Evolutionary conservation across 768 basidiomycete genomes (phyloP), one percentile per base, ranked within the genome.

Genomic region (Lentinus brumalis): DNA sequence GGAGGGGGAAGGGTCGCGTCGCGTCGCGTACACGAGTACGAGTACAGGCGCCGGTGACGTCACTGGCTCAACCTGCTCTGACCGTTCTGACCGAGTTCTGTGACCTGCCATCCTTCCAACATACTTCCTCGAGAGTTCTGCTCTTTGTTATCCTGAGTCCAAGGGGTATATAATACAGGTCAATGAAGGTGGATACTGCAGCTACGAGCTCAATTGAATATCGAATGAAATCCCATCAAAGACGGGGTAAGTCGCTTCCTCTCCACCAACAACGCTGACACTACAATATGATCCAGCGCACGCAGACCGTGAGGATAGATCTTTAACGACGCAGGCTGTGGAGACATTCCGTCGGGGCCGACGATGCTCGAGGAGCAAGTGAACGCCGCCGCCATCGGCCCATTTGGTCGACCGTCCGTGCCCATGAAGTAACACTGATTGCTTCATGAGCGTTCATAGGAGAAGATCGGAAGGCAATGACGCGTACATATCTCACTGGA

Each of bases 201-300:
- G 50, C 4, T 32, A 29, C 18, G 7, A 3, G 31, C 18, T 63
- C 56, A 64, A 54, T 60, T 64, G 52, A 65, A 65, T 30, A 64
- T 53, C 5, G 55, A 26, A 9, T 57, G 57, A 35, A 54, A 44
- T 11, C 56, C 29, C 53, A 57, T 58, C 7, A 54, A 45, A 1
- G 44, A 53, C 12, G 72, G 70, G 47, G 66, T 67, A 18, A 74
- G 67, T n/a, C 73, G 58, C 47, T 61, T 68, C 10, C 75, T 71
- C 62, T 76, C 76, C n/a, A 74, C 32, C 42, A 76, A 71, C 35
- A 76, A 63, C 2, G 67, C 68, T 16, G 75, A 75, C 7, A 75
- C 56, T 12, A 77, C 41, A 38, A 77, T 73, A 44, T 77, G 72
- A 52, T 77, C 75, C 45, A 74, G 65, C n/a, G 68, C 53, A 11